A percentile compares a stretch with the other conserved stretches of the same genome.
phyloP scores from a whole-genome alignment of 192 early-diverging fungal genomes.

The Phlyctochytrium bullatum region DNA sequence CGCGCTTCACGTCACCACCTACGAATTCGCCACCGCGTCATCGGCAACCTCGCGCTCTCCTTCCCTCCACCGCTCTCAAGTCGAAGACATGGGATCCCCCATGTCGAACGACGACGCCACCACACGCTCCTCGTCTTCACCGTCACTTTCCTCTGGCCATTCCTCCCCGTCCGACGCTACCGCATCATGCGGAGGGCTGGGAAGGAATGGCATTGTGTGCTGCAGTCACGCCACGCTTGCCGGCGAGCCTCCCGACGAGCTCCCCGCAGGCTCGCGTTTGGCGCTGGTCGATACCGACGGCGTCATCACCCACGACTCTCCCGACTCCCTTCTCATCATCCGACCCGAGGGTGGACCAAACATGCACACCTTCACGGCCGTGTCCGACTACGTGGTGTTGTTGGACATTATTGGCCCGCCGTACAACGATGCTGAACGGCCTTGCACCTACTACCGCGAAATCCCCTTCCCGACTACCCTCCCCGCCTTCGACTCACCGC shows the following conservation, averaged over 20 bases:
- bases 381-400: conserved; percentile 41
- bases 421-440: conserved; percentile 41
- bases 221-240: neutral
- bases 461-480: neutral
- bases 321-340: conserved; percentile 36
- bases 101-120: too few relatives aligned
- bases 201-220: too few relatives aligned
- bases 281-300: conserved; percentile 10
- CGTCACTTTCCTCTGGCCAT: neutral
- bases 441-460: conserved; percentile 40
- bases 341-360: conserved; percentile 15
- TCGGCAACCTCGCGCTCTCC: neutral
- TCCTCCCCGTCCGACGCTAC: neutral
- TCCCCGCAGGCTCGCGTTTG: neutral
- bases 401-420: conserved; percentile 53
- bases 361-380: conserved; percentile 41
- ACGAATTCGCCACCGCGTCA: conserved; percentile 15
- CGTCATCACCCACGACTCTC: conserved; percentile 21
- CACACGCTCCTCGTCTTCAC: neutral
- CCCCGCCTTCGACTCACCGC: neutral
- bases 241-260: too few relatives aligned
- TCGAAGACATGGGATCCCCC: too few relatives aligned
- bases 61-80: too few relatives aligned
- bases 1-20: conserved; percentile 31
- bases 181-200: too few relatives aligned